Evolutionary conservation across 768 basidiomycete species (phyloP).

Genomic region (Phlegmacium glaucopus): DNA sequence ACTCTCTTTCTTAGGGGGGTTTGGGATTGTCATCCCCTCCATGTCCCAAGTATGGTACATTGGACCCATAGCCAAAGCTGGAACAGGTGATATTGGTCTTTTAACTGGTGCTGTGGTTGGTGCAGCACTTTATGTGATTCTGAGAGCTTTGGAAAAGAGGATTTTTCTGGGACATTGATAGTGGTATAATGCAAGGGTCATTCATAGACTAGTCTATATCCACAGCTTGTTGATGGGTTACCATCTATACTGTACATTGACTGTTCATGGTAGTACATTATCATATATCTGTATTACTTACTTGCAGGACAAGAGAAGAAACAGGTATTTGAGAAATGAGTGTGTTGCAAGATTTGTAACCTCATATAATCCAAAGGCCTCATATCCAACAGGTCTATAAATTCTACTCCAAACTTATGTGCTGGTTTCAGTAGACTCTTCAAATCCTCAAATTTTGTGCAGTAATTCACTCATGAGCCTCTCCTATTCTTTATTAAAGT

Average conservation of each 20-base stretch:
- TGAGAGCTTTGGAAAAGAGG: constrained; percentile 32
- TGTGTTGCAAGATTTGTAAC: constrained; percentile 18
- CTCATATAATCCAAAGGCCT: constrained; percentile 32
- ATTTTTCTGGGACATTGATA: constrained; percentile 14
- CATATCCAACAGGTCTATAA: constrained; percentile 37
- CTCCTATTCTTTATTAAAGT: no score
- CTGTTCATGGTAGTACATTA: no score
- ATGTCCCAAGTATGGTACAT: constrained; percentile 73
- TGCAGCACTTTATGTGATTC: no score
- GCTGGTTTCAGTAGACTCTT: constrained; percentile 36
- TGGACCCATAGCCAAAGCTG: constrained; percentile 60
- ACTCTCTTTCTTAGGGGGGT: constrained; percentile 46
- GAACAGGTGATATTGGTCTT: constrained; percentile 68
- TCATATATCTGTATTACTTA: no score
- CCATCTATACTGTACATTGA: no score
- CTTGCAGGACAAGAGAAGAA: no score
- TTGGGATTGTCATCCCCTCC: constrained; percentile 56
- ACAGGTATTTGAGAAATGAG: neutral
- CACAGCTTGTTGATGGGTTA: no score
- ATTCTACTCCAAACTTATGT: constrained; percentile 35
- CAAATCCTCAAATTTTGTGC: constrained; percentile 31
- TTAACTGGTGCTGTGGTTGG: no score
- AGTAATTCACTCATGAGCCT: constrained; percentile 32
- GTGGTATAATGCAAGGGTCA: neutral
- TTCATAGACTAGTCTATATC: no score